Evolutionary conservation across 169 alveolate species (phyloP).

Genomic region (Perkinsus olseni): DNA sequence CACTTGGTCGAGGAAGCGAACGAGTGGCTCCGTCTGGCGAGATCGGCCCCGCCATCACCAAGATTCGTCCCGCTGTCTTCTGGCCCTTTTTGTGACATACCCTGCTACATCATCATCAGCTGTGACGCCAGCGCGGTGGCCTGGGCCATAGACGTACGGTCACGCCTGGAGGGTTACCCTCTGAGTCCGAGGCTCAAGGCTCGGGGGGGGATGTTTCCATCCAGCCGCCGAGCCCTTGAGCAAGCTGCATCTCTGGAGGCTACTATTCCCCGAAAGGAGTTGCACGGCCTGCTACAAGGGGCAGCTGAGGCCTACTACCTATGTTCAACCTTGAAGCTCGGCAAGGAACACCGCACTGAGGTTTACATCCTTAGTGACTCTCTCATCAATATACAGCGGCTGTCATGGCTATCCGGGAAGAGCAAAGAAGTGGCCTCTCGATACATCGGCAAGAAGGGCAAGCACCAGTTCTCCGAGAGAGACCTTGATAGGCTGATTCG

Average conservation of each 20-base stretch:
- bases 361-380: no score
- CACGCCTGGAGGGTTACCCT: background rate
- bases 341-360: no score
- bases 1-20: background rate
- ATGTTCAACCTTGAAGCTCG: no score
- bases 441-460: background rate
- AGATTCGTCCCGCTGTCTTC: background rate
- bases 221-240: background rate
- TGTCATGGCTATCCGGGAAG: no score
- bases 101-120: background rate
- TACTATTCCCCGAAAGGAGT: background rate
- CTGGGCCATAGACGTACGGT: background rate
- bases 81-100: background rate
- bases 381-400: no score
- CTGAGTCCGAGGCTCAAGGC: background rate
- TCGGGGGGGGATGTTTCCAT: background rate
- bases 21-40: background rate
- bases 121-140: background rate
- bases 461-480: background rate
- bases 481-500: background rate
- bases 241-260: background rate
- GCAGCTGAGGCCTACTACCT: background rate
- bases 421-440: no score
- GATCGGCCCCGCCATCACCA: background rate
- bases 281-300: background rate